Evolutionary conservation across 306 rosid species (phyloP).

Genomic region (Astragalus membranaceus): DNA sequence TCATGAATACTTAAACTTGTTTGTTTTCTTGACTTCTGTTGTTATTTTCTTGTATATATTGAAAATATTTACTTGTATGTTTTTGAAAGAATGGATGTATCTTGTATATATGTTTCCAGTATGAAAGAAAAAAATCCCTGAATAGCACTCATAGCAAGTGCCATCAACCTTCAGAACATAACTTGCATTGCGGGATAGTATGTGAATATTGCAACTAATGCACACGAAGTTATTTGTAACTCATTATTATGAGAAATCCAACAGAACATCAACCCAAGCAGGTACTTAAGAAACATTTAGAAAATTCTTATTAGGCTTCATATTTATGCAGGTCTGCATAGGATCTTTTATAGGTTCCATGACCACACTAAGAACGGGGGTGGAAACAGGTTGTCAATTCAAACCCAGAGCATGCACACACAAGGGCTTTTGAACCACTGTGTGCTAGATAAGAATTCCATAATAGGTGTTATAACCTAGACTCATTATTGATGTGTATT

Average conservation of each 20-base stretch:
- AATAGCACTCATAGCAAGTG: neutral
- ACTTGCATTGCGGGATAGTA: neutral
- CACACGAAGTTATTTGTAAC: neutral
- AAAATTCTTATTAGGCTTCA: neutral
- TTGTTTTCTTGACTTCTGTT: too few relatives aligned
- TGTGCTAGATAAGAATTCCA: neutral
- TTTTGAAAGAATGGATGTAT: too few relatives aligned
- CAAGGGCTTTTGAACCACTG: neutral
- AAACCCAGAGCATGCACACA: neutral
- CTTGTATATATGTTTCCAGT: neutral
- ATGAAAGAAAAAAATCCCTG: neutral
- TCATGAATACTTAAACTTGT: too few relatives aligned
- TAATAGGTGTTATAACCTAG: neutral
- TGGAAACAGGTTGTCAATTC: neutral
- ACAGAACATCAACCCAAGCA: neutral
- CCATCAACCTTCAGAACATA: slow-evolving; percentile 3
- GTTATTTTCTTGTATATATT: too few relatives aligned
- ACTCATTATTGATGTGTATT: neutral
- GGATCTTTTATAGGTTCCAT: neutral
- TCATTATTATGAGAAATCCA: neutral
- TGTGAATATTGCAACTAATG: neutral
- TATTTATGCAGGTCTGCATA: neutral
- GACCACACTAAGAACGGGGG: neutral
- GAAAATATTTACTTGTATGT: too few relatives aligned
- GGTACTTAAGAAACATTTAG: neutral